Evolutionary conservation across 2,329 filamentous ascomycete species (phyloP).

Genomic region (Incumbomyces lentus): DNA sequence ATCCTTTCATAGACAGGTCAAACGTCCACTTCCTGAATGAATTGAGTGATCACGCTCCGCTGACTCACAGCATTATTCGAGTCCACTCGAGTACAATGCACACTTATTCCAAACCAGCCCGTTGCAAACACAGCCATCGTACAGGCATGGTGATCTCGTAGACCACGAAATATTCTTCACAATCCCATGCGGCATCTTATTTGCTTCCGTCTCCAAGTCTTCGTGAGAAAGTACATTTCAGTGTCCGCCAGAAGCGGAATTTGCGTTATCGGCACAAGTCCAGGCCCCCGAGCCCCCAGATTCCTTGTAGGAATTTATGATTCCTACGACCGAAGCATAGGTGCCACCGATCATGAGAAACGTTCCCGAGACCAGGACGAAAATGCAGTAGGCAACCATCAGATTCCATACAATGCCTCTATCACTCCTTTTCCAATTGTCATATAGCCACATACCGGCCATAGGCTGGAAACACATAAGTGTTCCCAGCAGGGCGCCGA

Average conservation of each 20-base stretch:
- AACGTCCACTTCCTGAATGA: too few relatives aligned
- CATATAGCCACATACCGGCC: conserved; percentile 43
- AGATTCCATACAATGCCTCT: conserved; percentile 24
- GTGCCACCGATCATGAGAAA: conserved; percentile 41
- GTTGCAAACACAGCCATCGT: too few relatives aligned
- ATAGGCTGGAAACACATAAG: conserved; percentile 40
- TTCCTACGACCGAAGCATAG: conserved; percentile 26
- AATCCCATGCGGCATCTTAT: too few relatives aligned
- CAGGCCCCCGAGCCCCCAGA: conserved; percentile 7
- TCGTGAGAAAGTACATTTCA: too few relatives aligned
- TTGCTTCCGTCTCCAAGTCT: too few relatives aligned
- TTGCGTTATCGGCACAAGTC: conserved; percentile 12
- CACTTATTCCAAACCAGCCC: too few relatives aligned
- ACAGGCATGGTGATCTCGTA: too few relatives aligned
- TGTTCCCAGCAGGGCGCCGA: conserved; percentile 28
- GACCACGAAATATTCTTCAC: too few relatives aligned
- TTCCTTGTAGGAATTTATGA: conserved; percentile 18
- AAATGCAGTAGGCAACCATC: conserved; percentile 32
- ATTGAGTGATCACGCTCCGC: too few relatives aligned
- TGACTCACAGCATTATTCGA: too few relatives aligned
- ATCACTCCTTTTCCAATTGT: conserved; percentile 27
- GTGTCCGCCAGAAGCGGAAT: conserved; percentile 2
- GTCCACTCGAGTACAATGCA: too few relatives aligned
- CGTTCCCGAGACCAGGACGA: conserved; percentile 34
- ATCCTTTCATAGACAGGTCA: too few relatives aligned